These are phyloP conservation scores for Candida cerambycidarum DNA, from an alignment of 805 yeast genomes.

Conservation along the genomic window DNA sequence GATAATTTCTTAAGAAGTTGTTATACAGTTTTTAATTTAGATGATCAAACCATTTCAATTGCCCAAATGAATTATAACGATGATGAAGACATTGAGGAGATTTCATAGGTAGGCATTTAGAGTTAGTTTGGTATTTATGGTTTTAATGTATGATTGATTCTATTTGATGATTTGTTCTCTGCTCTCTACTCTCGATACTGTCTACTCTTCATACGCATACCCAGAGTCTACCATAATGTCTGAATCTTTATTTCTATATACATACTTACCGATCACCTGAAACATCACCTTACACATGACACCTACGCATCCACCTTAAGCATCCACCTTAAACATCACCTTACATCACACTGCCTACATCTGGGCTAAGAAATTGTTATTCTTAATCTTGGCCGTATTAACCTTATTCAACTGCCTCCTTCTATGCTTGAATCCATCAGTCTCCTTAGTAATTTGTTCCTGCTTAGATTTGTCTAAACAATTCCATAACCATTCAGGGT, in stretches of 20 bases:
- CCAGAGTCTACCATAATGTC: too few species aligned
- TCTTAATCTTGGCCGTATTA: slow-evolving; percentile 70
- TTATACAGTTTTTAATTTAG: slow-evolving; percentile 64
- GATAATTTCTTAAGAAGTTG: slow-evolving; percentile 64
- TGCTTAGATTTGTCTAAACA: slow-evolving; percentile 69
- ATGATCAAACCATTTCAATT: slow-evolving; percentile 53
- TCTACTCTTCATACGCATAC: too few species aligned
- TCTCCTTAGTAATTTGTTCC: slow-evolving; percentile 52
- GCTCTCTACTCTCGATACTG: too few species aligned
- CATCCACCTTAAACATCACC: too few species aligned
- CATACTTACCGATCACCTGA: too few species aligned
- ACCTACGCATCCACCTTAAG: too few species aligned
- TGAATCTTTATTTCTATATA: too few species aligned
- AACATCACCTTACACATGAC: too few species aligned
- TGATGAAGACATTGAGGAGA: slow-evolving; percentile 17
- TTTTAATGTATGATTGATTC: too few species aligned
- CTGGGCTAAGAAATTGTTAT: slow-evolving; percentile 71
- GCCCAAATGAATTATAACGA: slow-evolving; percentile 34
- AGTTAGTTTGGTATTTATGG: too few species aligned
- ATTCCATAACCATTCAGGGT: slow-evolving; percentile 95
- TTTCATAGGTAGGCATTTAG: slow-evolving; percentile 9
- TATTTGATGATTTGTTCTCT: too few species aligned
- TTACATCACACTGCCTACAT: too few species aligned
- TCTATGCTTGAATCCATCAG: slow-evolving; percentile 67
- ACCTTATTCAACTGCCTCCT: slow-evolving; percentile 62